These are phyloP conservation scores for Kickxella alabastrina DNA, from an alignment of 192 early-diverging fungal genomes.

Conservation along the genomic window DNA sequence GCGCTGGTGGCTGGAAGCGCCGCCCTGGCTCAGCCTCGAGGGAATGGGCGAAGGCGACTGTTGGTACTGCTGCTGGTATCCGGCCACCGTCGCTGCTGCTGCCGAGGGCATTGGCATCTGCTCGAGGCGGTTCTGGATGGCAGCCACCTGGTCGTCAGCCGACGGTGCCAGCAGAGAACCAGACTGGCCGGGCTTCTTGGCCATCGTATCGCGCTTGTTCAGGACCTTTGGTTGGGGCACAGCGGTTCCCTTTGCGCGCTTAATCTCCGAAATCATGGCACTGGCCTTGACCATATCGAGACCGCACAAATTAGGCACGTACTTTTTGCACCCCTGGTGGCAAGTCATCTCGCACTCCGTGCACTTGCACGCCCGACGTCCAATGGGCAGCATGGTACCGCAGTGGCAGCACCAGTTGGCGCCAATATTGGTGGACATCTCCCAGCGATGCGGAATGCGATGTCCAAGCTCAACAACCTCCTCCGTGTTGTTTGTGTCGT, in stretches of 20 bases:
- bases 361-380: conserved; percentile 53
- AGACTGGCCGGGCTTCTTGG: conserved; percentile 19
- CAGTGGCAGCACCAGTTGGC: conserved; percentile 98
- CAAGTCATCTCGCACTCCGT: conserved; percentile 78
- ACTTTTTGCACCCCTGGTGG: conserved; percentile 78
- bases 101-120: conserved; percentile 34
- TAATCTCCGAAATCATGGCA: conserved; percentile 82
- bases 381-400: conserved; percentile 90
- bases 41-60: conserved; percentile 24
- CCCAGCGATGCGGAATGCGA: conserved; percentile 95
- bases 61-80: conserved; percentile 10
- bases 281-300: conserved; percentile 82
- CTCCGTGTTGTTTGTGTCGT: conserved; percentile 20
- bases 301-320: conserved; percentile 92
- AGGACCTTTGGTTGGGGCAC: conserved; percentile 40
- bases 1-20: conserved; percentile 28
- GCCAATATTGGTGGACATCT: conserved; percentile 73
- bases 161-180: conserved; percentile 1
- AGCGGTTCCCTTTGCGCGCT: conserved; percentile 46
- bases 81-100: background rate
- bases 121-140: conserved; percentile 24
- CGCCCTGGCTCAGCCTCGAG: conserved; percentile 20
- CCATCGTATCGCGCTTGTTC: conserved; percentile 49
- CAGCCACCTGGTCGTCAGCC: conserved; percentile 34
- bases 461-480: conserved; percentile 58